Percentiles rank a stretch among this genome's conserved stretches.
Conservation (phyloP, 345 rosid species). For the Pelargonium nanum region DNA sequence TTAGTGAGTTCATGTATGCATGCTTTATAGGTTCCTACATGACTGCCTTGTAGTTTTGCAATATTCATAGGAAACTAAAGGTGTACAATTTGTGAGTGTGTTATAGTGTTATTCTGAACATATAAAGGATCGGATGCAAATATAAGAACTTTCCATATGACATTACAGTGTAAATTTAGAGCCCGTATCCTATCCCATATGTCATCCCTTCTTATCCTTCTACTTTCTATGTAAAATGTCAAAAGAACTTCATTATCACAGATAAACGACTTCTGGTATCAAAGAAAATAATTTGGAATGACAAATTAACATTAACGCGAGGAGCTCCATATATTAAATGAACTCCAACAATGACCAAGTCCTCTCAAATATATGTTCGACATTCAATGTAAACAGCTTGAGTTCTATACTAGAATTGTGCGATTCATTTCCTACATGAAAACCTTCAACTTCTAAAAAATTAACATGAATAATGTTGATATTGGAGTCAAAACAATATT, state of each 20-base stretch:
- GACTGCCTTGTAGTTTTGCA: not conserved
- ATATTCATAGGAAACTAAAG: not conserved
- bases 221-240: no score
- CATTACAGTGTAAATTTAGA: no score
- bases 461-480: not conserved
- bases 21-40: not conserved
- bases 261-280: no score
- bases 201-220: no score
- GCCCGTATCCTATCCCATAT: no score
- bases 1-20: not conserved
- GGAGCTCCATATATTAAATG: not conserved
- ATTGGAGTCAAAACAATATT: not conserved
- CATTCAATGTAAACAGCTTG: not conserved
- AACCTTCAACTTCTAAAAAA: constrained; percentile 7
- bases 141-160: no score
- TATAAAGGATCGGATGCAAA: no score
- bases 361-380: not conserved
- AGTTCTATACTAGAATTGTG: not conserved
- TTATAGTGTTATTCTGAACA: no score
- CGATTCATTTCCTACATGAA: not conserved
- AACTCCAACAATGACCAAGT: not conserved
- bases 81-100: not conserved
- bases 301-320: not conserved
- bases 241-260: no score
- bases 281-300: not conserved